These are phyloP conservation scores for Diaporthe australafricana DNA, from an alignment of 2,329 filamentous ascomycete genomes.

Conservation along the genomic window DNA sequence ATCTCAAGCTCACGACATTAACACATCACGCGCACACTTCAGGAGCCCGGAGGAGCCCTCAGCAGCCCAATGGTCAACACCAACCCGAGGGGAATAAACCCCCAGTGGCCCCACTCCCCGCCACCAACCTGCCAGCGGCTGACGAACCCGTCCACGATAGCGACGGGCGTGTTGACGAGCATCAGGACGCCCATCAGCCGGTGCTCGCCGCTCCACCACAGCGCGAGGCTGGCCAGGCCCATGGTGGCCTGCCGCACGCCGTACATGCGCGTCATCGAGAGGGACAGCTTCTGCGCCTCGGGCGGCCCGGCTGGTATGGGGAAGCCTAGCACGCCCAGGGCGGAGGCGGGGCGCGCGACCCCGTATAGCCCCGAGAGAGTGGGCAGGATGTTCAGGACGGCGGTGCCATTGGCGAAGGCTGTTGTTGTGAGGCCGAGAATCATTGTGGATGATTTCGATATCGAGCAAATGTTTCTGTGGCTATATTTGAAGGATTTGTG, in stretches of 20 bases:
- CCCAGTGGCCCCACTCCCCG: slow-evolving; percentile 19
- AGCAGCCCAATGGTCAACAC: background rate
- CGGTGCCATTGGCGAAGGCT: slow-evolving; percentile 5
- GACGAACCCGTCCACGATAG: background rate
- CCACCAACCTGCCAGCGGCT: background rate
- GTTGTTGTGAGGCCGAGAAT: background rate
- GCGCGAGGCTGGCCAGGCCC: background rate
- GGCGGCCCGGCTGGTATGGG: background rate
- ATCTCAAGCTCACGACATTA: background rate
- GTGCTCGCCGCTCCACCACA: slow-evolving; percentile 9
- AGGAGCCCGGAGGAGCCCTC: background rate
- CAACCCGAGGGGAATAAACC: background rate
- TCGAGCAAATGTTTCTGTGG: rapidly evolving
- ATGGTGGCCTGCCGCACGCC: background rate
- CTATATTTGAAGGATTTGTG: background rate
- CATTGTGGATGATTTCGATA: background rate
- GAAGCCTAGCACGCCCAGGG: background rate
- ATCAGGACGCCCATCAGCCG: slow-evolving; percentile 15
- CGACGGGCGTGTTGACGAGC: background rate
- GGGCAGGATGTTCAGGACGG: slow-evolving; percentile 2
- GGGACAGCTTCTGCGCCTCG: background rate
- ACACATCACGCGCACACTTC: background rate
- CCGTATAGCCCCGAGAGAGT: background rate
- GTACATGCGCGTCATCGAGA: background rate
- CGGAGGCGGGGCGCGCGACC: background rate